Percentiles rank a stretch among this genome's conserved stretches.
Conservation (phyloP, 2,329 filamentous ascomycete species). For the Pseudogymnoascus sp. region DNA sequence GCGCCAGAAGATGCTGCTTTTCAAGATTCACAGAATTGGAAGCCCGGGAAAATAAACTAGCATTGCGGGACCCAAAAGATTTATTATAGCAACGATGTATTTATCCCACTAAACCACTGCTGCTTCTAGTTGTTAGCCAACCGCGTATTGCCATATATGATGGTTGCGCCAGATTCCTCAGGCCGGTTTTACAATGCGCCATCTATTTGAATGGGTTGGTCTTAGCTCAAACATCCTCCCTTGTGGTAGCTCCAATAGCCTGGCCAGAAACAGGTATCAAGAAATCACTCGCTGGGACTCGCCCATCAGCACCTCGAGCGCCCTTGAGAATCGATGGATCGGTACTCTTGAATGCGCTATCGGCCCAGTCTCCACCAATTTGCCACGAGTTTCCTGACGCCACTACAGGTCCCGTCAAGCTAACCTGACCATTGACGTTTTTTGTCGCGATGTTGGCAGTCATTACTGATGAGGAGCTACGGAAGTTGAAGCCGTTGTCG, state of each 20-base stretch:
- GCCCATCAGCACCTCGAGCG: constrained; percentile 32
- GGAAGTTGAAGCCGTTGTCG: constrained; percentile 35
- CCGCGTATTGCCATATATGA: too few relatives aligned
- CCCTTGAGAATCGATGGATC: constrained; percentile 31
- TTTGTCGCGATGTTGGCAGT: constrained; percentile 34
- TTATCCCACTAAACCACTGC: too few relatives aligned
- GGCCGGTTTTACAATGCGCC: too few relatives aligned
- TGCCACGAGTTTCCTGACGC: constrained; percentile 39
- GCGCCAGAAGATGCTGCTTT: too few relatives aligned
- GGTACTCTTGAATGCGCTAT: constrained; percentile 34
- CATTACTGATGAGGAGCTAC: constrained; percentile 30
- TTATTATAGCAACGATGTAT: too few relatives aligned
- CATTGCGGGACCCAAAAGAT: too few relatives aligned
- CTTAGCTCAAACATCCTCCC: background rate
- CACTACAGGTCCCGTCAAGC: constrained; percentile 21
- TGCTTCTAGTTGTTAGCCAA: too few relatives aligned
- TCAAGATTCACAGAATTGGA: too few relatives aligned
- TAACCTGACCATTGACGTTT: constrained; percentile 26
- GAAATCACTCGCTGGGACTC: constrained; percentile 36
- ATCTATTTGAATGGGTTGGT: background rate
- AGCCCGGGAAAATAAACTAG: too few relatives aligned
- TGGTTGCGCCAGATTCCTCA: too few relatives aligned
- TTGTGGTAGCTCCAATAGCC: constrained; percentile 35
- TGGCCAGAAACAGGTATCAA: constrained; percentile 33
- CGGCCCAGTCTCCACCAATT: constrained; percentile 31